Conservation (phyloP, 2,329 filamentous ascomycete genomes). For the Nigrospora sphaerica region DNA sequence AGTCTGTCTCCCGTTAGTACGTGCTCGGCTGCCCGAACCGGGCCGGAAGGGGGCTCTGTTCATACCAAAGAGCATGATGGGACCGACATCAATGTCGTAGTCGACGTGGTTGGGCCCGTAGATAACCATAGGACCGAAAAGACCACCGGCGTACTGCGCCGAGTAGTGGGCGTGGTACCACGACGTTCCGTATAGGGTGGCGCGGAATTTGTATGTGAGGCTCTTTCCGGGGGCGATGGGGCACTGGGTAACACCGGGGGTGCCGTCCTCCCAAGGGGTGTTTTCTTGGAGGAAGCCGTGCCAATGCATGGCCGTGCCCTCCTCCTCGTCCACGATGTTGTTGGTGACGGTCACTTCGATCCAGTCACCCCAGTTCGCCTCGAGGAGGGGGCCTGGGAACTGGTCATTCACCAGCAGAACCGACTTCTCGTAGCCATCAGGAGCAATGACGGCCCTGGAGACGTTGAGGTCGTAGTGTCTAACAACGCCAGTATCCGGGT, state of each 20-base stretch:
- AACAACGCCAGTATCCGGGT: conserved; percentile 46
- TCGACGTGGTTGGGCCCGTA: conserved; percentile 45
- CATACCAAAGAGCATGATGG: conserved; percentile 34
- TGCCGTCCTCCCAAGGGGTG: conserved; percentile 47
- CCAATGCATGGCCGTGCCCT: conserved; percentile 43
- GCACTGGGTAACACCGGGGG: conserved; percentile 51
- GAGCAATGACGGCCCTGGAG: conserved; percentile 40
- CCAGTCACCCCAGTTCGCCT: conserved; percentile 38
- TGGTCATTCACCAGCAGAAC: conserved; percentile 40
- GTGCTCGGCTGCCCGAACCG: too few relatives aligned
- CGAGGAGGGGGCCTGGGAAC: conserved; percentile 48
- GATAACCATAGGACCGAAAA: conserved; percentile 55
- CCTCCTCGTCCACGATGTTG: conserved; percentile 16
- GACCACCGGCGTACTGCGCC: conserved; percentile 51
- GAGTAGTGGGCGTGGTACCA: conserved; percentile 60
- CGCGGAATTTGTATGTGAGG: conserved; percentile 46
- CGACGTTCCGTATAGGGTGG: conserved; percentile 44
- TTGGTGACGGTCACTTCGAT: conserved; percentile 24
- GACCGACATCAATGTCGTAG: conserved; percentile 59
- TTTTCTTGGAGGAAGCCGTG: conserved; percentile 43
- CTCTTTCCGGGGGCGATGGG: conserved; percentile 55
- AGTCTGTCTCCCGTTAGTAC: conserved; percentile 37
- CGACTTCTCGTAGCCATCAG: conserved; percentile 46
- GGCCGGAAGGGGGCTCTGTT: neutral
- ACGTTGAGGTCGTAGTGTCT: conserved; percentile 48